A percentile compares a stretch with the other conserved stretches of the same genome.
phyloP scores from a whole-genome alignment of 257 asterid species.

The Phtheirospermum japonicum region DNA sequence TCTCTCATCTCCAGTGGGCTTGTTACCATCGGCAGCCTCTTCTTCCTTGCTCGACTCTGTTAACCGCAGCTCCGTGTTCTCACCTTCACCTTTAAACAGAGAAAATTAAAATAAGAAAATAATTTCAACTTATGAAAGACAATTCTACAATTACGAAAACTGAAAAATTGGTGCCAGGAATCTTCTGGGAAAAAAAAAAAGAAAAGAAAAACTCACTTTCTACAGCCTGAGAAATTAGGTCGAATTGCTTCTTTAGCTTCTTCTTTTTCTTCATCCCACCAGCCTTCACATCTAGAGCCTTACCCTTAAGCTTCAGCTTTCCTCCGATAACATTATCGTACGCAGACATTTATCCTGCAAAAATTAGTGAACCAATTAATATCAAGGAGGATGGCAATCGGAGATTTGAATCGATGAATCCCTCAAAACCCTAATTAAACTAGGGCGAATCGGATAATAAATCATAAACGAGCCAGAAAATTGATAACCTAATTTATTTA shows the following conservation, averaged over 20 bases:
- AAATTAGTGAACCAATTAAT: too few relatives aligned
- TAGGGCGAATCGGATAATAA: too few relatives aligned
- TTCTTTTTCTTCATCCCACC: constrained; percentile 61
- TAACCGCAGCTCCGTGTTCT: constrained; percentile 12
- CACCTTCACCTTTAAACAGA: constrained; percentile 55
- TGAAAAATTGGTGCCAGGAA: background rate
- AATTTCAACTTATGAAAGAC: too few relatives aligned
- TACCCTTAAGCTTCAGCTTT: constrained; percentile 89
- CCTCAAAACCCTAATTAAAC: too few relatives aligned
- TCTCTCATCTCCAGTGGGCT: constrained; percentile 39
- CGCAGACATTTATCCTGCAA: constrained; percentile 52
- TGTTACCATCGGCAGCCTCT: constrained; percentile 42
- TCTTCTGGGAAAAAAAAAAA: background rate
- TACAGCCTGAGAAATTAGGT: constrained; percentile 35
- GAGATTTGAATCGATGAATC: too few relatives aligned
- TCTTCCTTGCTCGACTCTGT: constrained; percentile 46
- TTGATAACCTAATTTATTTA: too few relatives aligned
- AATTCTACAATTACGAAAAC: background rate
- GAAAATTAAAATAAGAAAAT: too few relatives aligned
- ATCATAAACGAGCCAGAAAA: too few relatives aligned
- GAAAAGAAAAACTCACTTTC: constrained; percentile 37
- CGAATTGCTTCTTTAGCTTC: constrained; percentile 57
- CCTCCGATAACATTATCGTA: constrained; percentile 87
- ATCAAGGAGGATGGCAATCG: too few relatives aligned
- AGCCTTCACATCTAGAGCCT: constrained; percentile 85